Conservation (phyloP, 2,329 filamentous ascomycete species). For the Diaporthe citri region DNA sequence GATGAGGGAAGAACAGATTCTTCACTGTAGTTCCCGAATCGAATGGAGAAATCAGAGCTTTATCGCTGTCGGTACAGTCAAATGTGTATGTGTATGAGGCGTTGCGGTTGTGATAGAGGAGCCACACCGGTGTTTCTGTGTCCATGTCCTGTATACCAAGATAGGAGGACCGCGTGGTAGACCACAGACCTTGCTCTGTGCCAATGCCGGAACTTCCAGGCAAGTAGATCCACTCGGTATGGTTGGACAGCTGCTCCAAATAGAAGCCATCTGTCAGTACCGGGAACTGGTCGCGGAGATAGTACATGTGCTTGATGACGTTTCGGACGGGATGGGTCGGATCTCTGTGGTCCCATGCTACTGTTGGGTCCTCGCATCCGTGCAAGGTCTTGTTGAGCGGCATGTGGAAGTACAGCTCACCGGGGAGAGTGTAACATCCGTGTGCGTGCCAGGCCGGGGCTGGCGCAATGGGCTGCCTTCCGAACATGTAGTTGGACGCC, state of each 20-base stretch:
- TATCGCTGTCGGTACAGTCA: slow-evolving; percentile 52
- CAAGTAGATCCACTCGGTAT: slow-evolving; percentile 64
- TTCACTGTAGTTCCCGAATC: slow-evolving; percentile 66
- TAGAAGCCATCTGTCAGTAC: slow-evolving; percentile 71
- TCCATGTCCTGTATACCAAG: slow-evolving; percentile 55
- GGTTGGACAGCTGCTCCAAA: slow-evolving; percentile 68
- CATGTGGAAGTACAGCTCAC: slow-evolving; percentile 69
- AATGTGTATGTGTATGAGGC: slow-evolving; percentile 66
- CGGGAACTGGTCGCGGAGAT: slow-evolving; percentile 68
- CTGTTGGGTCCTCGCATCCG: slow-evolving; percentile 67
- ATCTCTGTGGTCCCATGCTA: slow-evolving; percentile 72
- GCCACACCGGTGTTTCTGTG: slow-evolving; percentile 63
- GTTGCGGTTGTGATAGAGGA: slow-evolving; percentile 64
- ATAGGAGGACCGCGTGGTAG: slow-evolving; percentile 67
- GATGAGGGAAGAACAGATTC: slow-evolving; percentile 74
- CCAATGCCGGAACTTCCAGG: slow-evolving; percentile 64
- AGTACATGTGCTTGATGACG: slow-evolving; percentile 71
- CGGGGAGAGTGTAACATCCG: slow-evolving; percentile 71
- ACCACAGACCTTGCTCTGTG: slow-evolving; percentile 70
- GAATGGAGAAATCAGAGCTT: slow-evolving; percentile 68
- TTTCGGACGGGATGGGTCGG: slow-evolving; percentile 72
- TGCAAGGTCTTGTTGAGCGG: slow-evolving; percentile 65
- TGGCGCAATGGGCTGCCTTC: slow-evolving; percentile 72
- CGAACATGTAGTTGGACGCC: slow-evolving; percentile 74
- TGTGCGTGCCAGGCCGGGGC: slow-evolving; percentile 74